These are phyloP conservation scores for Aureobasidium sp. DNA, from an alignment of 2,329 filamentous ascomycete genomes.

Conservation along the genomic window DNA sequence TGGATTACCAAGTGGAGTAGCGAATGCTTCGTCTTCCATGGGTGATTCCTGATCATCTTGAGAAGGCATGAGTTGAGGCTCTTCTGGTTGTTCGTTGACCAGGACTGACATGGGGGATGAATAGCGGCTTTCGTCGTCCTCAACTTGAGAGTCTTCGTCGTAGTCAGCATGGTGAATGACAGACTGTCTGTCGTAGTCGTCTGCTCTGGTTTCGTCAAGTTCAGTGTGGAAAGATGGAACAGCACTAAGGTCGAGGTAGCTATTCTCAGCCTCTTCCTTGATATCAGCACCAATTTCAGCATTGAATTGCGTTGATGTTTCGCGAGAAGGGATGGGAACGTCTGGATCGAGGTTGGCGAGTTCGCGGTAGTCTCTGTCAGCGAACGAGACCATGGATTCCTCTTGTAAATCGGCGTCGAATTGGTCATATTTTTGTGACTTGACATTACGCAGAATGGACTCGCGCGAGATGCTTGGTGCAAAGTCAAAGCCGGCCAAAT, in stretches of 20 bases:
- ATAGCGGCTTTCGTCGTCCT: constrained; percentile 48
- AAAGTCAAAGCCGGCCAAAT: constrained; percentile 29
- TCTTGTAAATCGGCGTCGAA: constrained; percentile 30
- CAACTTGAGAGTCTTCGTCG: constrained; percentile 28
- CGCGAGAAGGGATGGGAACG: constrained; percentile 79
- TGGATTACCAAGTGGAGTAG: constrained; percentile 5
- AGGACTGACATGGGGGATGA: constrained; percentile 29
- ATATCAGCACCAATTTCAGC: constrained; percentile 57
- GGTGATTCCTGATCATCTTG: constrained; percentile 14
- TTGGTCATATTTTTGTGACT: constrained; percentile 52
- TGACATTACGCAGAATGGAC: constrained; percentile 83
- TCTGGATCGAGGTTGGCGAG: constrained; percentile 68
- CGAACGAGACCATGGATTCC: constrained; percentile 55
- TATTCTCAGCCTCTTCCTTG: constrained; percentile 52
- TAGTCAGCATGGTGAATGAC: constrained; percentile 51
- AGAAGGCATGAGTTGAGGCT: background rate
- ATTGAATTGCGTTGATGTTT: constrained; percentile 56
- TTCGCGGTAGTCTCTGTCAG: constrained; percentile 39
- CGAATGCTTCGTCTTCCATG: constrained; percentile 7
- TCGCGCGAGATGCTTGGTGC: constrained; percentile 82
- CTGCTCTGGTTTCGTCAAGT: constrained; percentile 32
- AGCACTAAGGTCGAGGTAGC: constrained; percentile 57
- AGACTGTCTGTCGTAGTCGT: constrained; percentile 38
- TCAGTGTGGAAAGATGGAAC: constrained; percentile 43
- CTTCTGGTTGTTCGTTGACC: constrained; percentile 2